Base-by-base conservation (phyloP, 2,329 filamentous ascomycete genomes). In the Penicillium sp. region DNA sequence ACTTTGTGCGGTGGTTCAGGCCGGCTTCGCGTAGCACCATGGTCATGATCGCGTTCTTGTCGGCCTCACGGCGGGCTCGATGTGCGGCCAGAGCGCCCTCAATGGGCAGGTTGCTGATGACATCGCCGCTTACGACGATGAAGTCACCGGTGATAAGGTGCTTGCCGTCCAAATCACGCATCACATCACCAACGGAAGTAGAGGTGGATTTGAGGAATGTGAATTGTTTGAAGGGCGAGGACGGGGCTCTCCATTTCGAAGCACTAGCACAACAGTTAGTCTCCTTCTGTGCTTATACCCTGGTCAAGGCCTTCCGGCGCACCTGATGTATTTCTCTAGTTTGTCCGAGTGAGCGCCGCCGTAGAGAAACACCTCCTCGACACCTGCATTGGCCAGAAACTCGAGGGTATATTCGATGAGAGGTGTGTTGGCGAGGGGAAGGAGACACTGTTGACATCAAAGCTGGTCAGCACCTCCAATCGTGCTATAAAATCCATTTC, bases 41-140 rank as follows among this genome's bases (percentile, higher is more conserved):
- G 3, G 93, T 98, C 93, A 98, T 97, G 69, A 96, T 95, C 29
- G 91, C 89, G 65, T 95, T 91, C 61, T 93, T 91, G 72, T 94
- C 89, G 44, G 84, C 82, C 62, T 85, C 80, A 49, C 89, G 82
- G 49, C 93, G 84, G 45, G 84, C 84, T 50, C 87, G 82, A 67
- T 98, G 93, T 43, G 82, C 83, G 3, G 83, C 81, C 42, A 98
- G 73, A 7, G 87, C 86, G 39, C 76, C 75, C 51, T 91, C 88
- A n/a, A 98, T 82, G 14, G 86, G 80, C 46, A 97, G 74, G 63
- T 96, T 97, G 55, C 89, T 87, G 40, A 98, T 84, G 22, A 97
- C 78, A 66, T 98, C 93, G 46, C 91, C 91, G 66, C 94, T 90
- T 2, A 97, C 89, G 7, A 95, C 75, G 27, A 98, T 76, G 61